Conservation (phyloP, 805 yeast species). For the Kluyveromyces siamensis region DNA sequence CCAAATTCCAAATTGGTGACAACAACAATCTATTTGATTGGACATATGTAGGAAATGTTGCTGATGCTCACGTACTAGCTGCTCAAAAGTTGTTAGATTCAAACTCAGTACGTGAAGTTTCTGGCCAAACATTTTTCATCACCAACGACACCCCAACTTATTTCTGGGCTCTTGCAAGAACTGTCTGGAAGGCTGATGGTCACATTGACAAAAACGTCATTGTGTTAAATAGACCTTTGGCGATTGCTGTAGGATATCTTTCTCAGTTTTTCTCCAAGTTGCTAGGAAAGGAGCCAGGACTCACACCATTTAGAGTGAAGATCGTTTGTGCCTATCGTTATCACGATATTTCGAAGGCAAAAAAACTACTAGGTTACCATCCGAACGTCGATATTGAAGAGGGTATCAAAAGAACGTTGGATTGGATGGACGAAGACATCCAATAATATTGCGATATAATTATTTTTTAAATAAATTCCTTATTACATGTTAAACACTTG, state of each 20-base stretch:
- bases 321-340: constrained; percentile 90
- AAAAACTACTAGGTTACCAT: constrained; percentile 59
- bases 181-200: constrained; percentile 96
- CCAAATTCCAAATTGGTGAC: constrained; percentile 89
- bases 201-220: constrained; percentile 61
- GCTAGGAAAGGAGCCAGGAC: constrained; percentile 78
- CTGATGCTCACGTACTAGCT: constrained; percentile 91
- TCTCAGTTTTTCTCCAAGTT: constrained; percentile 67
- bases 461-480: background rate
- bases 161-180: constrained; percentile 94
- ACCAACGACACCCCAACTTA: constrained; percentile 93
- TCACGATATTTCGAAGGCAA: constrained; percentile 87
- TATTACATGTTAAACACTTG: constrained; percentile 18
- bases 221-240: constrained; percentile 65
- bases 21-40: constrained; percentile 91
- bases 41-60: constrained; percentile 98
- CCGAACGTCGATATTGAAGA: constrained; percentile 74
- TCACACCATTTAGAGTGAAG: constrained; percentile 90
- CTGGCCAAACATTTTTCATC: constrained; percentile 83
- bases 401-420: constrained; percentile 71
- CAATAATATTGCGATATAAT: background rate
- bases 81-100: constrained; percentile 61
- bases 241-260: constrained; percentile 70
- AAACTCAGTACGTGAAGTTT: constrained; percentile 36
- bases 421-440: constrained; percentile 73